Base-by-base conservation (phyloP, 352 stramenopile species). In the Aphanomyces cochlioides region DNA sequence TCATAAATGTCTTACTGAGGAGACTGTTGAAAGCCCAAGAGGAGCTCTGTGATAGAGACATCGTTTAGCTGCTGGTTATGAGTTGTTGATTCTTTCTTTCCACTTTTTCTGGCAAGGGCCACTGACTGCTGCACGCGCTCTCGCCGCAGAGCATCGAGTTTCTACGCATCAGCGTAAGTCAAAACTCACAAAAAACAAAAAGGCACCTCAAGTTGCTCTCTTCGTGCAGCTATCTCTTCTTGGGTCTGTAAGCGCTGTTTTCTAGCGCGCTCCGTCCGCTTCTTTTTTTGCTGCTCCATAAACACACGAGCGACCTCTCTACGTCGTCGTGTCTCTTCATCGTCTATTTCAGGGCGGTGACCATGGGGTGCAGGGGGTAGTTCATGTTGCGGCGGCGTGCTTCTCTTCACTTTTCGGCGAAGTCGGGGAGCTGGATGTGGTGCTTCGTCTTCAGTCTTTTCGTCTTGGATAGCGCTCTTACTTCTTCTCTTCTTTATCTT, bases 261-360 rank as follows among this genome's bases (percentile, higher is more conserved):
- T 45, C 47, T 47, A 7, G 43, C 43, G 3, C 40, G 50, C 17
- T 39, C 47, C n/a, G 45, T 8, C 8, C 64, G 45, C n/a, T 60
- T 37, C n/a, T 21, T 4, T 50, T 70, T 70, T 47, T 70, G 64
- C 47, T 64, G n/a, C 8, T 60, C 64, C 64, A 70, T 70, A 28
- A 41, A 70, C n/a, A 54, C 40, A 12, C 64, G 64, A 13, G 50
- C 64, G 3, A 6, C 8, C 5, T 45, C 37, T 3, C 64, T 47
- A 40, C 64, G 64, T 6, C 15, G 15, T 13, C 56, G 5, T 21
- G 34, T 4, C 38, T 37, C 19, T 5, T 63, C 64, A n/a, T 45
- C 28, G 4, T 12, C 6, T 19, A 17, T 39, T 2, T 50, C 43
- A n/a, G 43, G 43, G 1, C 17, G 43, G 43, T 12, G 17, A 13